These are phyloP conservation scores for Metrosideros polymorpha DNA, from an alignment of 441 rosid genomes.

Conservation along the genomic window DNA sequence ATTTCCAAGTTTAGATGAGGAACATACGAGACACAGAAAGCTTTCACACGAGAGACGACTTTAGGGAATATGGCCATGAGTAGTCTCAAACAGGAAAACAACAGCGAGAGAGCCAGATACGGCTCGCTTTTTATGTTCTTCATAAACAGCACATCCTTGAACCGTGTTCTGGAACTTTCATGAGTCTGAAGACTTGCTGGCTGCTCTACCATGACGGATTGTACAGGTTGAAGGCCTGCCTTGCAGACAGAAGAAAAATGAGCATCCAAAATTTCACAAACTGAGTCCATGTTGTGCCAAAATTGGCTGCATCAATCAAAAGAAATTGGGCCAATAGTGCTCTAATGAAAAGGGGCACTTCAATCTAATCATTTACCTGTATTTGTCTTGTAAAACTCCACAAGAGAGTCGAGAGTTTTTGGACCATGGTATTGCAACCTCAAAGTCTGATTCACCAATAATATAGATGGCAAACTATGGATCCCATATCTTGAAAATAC, in stretches of 20 bases:
- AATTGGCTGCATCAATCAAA: neutral
- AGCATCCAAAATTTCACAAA: neutral
- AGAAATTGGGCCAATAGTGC: neutral
- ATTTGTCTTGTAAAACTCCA: slow-evolving; percentile 3
- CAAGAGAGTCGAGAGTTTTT: neutral
- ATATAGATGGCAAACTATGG: slow-evolving; percentile 9
- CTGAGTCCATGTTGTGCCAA: neutral
- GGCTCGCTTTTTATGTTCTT: slow-evolving; percentile 47
- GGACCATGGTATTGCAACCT: slow-evolving; percentile 4
- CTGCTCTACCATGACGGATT: slow-evolving; percentile 27
- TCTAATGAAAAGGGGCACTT: neutral
- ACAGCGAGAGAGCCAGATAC: slow-evolving; percentile 35
- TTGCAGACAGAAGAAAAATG: neutral
- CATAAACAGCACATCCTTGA: slow-evolving; percentile 16
- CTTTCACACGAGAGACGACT: slow-evolving; percentile 37
- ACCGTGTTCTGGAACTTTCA: slow-evolving; percentile 20
- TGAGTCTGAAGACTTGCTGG: slow-evolving; percentile 2
- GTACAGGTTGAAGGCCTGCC: slow-evolving; percentile 57
- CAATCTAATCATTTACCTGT: neutral
- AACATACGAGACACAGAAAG: slow-evolving; percentile 43
- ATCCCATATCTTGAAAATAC: slow-evolving; percentile 20
- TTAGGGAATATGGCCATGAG: slow-evolving; percentile 35
- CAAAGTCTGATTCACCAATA: slow-evolving; percentile 5
- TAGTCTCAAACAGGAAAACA: slow-evolving; percentile 44
- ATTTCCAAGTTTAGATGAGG: slow-evolving; percentile 71